Base-by-base conservation (phyloP, 1,139 yeast species). In the Scheffersomyces insectosa region DNA sequence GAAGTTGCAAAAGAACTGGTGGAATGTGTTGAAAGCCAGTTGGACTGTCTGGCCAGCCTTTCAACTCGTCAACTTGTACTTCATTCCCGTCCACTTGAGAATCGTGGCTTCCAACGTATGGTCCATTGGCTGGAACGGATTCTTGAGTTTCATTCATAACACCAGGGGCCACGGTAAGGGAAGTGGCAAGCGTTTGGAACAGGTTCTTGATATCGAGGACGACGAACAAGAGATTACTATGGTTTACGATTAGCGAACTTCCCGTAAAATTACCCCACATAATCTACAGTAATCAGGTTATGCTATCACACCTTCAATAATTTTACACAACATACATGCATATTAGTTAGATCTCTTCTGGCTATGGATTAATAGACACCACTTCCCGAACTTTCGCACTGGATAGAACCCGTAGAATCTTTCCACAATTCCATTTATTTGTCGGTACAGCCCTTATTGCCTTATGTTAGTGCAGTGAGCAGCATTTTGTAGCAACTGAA, bases 11-110 rank as follows among this genome's bases (percentile, higher is more conserved):
- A 62, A 58, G 33, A 72, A 72, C 50, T 73, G 76, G 77, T 71
- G 72, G 70, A 66, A 60, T 23, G 76, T 73, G 23, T 60, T 72
- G 48, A 62, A 48, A 38, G 73, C 77, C 12, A 62, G 62, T 49
- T 72, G 78, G 76, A 59, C 68, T 11, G 74, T 72, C 12, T 73
- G 79, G 79, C 76, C 77, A 0, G 59, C 64, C 1, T 70, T 73
- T 51, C 77, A 71, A 53, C 54, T 71, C 36, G 47, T 70, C 42
- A 70, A 68, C 52, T 60, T 73, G 38, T 66, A 65, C 49, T 68
- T 63, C 42, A 57, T 71, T 20, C 79, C 79, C 1, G 65, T 72
- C 5, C 77, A 72, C 48, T 60, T 70, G 37, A 56, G 79, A 43
- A 64, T 71, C 15, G 68, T 73, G 9, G 62, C 69, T 14, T 57